phyloP scores from a whole-genome alignment of 2,329 filamentous ascomycete genomes.

The Aspergillus sp. region DNA sequence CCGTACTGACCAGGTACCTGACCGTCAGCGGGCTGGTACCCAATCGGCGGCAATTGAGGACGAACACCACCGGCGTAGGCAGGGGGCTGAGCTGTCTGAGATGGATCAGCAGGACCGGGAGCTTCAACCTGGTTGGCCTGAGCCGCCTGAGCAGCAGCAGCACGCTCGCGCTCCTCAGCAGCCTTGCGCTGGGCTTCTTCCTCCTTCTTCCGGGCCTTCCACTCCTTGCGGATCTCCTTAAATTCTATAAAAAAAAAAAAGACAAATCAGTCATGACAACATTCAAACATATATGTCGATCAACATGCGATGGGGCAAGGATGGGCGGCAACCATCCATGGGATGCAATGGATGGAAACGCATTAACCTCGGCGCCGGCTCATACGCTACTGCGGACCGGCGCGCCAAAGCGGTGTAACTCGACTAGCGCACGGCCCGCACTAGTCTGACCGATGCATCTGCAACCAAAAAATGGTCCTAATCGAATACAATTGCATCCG shows the following conservation, averaged over 20 bases:
- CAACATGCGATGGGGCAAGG: too few species aligned
- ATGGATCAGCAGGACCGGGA: constrained; percentile 45
- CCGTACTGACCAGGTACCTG: constrained; percentile 60
- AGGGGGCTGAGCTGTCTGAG: constrained; percentile 36
- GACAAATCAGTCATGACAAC: neutral
- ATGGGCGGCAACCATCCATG: too few species aligned
- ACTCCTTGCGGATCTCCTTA: constrained; percentile 98
- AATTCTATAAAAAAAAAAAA: constrained; percentile 62
- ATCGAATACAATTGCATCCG: too few species aligned
- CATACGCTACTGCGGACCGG: constrained; percentile 51
- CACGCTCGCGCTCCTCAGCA: constrained; percentile 75
- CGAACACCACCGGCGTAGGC: constrained; percentile 49
- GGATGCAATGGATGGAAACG: constrained; percentile 9
- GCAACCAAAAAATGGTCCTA: constrained; percentile 17
- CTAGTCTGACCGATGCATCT: constrained; percentile 37
- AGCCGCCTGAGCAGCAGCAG: constrained; percentile 55
- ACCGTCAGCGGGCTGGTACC: constrained; percentile 58
- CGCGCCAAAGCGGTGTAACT: constrained; percentile 48
- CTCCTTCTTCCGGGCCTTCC: constrained; percentile 99
- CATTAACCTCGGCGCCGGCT: constrained; percentile 43
- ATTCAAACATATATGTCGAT: constrained; percentile 1
- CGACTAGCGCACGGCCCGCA: constrained; percentile 36
- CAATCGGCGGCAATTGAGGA: constrained; percentile 70
- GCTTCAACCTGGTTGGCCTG: constrained; percentile 41
- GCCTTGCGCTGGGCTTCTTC: constrained; percentile 86